Percentiles rank a stretch among this genome's conserved stretches.
Conservation (phyloP, 441 rosid genomes). For the Populus tomentosa region DNA sequence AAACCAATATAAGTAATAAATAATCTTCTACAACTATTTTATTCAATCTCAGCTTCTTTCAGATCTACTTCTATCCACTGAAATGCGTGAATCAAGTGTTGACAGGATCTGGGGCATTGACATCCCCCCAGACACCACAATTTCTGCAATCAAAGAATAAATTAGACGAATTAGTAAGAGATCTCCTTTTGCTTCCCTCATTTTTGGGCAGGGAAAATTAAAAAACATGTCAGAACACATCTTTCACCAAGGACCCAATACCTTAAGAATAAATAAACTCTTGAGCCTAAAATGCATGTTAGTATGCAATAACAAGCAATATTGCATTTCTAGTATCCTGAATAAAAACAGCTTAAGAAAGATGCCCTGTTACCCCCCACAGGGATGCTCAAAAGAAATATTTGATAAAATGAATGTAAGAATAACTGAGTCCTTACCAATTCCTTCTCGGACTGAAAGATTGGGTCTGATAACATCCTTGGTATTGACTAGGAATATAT, state of each 20-base stretch:
- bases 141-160: slow-evolving; percentile 55
- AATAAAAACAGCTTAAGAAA: not conserved
- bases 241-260: not conserved
- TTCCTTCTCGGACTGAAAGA: slow-evolving; percentile 95
- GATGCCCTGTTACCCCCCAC: not conserved
- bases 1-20: slow-evolving; percentile 12
- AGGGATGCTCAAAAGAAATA: not conserved
- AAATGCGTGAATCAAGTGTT: slow-evolving; percentile 47
- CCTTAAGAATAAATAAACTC: not conserved
- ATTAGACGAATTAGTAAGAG: not conserved
- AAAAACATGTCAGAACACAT: not conserved
- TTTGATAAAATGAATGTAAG: not conserved
- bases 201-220: not conserved
- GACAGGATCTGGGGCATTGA: slow-evolving; percentile 94
- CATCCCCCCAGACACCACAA: slow-evolving; percentile 96
- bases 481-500: slow-evolving; percentile 73
- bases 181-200: not conserved
- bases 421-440: slow-evolving; percentile 46
- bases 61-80: slow-evolving; percentile 54
- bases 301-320: not conserved
- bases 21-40: slow-evolving; percentile 19
- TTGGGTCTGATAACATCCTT: slow-evolving; percentile 93
- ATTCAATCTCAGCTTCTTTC: slow-evolving; percentile 47
- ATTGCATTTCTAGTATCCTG: not conserved
- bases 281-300: not conserved